Percentiles rank a stretch among this genome's conserved stretches.
Evolutionary conservation across 1,284 basidiomycete species (phyloP).

Genomic region (Golubevia sp.): DNA sequence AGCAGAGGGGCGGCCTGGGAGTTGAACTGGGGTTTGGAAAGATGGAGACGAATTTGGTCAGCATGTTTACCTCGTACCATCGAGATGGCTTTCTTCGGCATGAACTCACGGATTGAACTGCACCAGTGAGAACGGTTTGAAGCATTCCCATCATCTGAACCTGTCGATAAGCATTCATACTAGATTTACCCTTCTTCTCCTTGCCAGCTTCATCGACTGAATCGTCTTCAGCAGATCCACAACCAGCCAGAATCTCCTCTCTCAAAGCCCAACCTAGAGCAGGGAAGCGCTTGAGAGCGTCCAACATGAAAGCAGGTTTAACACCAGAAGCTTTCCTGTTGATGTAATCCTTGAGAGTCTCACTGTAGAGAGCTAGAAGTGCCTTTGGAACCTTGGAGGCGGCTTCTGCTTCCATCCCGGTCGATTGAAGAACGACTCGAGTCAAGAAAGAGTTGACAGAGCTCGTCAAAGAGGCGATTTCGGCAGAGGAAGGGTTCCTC

Average conservation of each 20-base stretch:
- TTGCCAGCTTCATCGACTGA: neutral
- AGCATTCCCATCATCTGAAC: too few relatives aligned
- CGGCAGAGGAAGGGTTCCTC: constrained; percentile 22
- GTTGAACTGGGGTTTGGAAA: too few relatives aligned
- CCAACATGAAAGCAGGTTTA: constrained; percentile 46
- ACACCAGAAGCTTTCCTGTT: constrained; percentile 32
- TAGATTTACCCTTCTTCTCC: neutral
- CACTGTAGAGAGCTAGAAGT: constrained; percentile 26
- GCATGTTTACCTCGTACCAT: too few relatives aligned
- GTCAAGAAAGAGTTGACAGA: constrained; percentile 42
- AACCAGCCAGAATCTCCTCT: constrained; percentile 28
- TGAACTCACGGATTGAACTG: too few relatives aligned
- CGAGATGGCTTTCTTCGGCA: too few relatives aligned
- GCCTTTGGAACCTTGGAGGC: constrained; percentile 16
- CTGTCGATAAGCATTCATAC: too few relatives aligned
- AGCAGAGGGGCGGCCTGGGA: too few relatives aligned
- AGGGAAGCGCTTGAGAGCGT: constrained; percentile 45
- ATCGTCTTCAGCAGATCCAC: constrained; percentile 10
- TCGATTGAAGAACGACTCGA: neutral
- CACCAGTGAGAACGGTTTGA: too few relatives aligned
- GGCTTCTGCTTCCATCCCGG: neutral
- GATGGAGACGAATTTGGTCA: too few relatives aligned
- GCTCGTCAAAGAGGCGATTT: constrained; percentile 31
- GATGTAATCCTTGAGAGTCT: constrained; percentile 47
- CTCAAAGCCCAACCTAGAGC: constrained; percentile 44